Conservation (phyloP, 129 eudicot genomes). For the Apium graveolens region DNA sequence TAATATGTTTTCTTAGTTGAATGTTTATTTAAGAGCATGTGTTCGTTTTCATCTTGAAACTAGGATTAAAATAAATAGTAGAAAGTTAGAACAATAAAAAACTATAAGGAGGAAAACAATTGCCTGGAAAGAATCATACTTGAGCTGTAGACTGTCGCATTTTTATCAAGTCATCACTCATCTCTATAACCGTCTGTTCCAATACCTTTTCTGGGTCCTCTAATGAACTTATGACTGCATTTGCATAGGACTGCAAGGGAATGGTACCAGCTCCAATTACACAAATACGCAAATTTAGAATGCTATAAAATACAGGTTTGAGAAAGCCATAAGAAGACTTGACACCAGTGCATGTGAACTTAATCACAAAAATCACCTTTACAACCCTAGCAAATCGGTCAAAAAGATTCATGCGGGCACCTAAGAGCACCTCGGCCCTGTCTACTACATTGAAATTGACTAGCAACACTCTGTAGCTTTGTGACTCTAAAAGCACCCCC, state of each 20-base stretch:
- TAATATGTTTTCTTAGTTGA: background rate
- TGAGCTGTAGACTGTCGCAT: slow-evolving; percentile 40
- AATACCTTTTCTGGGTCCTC: slow-evolving; percentile 36
- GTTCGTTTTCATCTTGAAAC: background rate
- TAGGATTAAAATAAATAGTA: background rate
- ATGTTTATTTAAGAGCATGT: background rate
- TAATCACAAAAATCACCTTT: slow-evolving; percentile 14
- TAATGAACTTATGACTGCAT: slow-evolving; percentile 31
- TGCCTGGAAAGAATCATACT: slow-evolving; percentile 1
- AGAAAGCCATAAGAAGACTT: background rate
- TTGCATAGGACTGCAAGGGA: slow-evolving; percentile 30
- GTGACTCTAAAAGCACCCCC: slow-evolving; percentile 4
- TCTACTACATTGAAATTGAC: slow-evolving; percentile 18
- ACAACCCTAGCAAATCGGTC: slow-evolving; percentile 34
- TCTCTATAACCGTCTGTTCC: slow-evolving; percentile 33
- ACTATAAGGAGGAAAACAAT: background rate
- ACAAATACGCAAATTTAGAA: background rate
- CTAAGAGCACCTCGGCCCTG: slow-evolving; percentile 18
- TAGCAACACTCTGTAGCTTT: slow-evolving; percentile 9
- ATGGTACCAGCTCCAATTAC: background rate
- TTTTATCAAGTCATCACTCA: slow-evolving; percentile 32
- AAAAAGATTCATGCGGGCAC: slow-evolving; percentile 24
- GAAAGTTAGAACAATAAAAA: background rate
- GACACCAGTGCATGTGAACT: background rate
- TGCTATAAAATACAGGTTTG: background rate